Conservation (phyloP, 441 rosid genomes). For the Pelargonium fulgidum region DNA sequence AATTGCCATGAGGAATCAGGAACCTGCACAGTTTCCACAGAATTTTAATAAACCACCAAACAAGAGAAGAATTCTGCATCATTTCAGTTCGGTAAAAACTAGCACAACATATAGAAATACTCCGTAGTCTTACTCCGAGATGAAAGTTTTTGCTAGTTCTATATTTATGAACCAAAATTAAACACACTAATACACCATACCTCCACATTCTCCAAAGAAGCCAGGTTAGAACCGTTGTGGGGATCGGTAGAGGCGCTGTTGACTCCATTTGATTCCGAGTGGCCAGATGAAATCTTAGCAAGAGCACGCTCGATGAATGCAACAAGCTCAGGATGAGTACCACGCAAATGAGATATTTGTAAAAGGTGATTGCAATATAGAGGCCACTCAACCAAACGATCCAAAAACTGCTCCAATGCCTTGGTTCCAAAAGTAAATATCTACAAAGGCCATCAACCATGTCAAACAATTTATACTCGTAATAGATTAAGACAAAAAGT, state of each 20-base stretch:
- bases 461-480: constrained; percentile 9
- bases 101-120: not conserved
- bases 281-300: constrained; percentile 80
- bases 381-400: constrained; percentile 95
- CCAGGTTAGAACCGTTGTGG: constrained; percentile 46
- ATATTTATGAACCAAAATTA: not conserved
- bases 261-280: constrained; percentile 59
- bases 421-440: constrained; percentile 96
- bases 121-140: not conserved
- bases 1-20: constrained; percentile 35
- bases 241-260: constrained; percentile 39
- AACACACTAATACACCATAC: constrained; percentile 26
- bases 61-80: not conserved
- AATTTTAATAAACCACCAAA: no score
- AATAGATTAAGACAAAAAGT: not conserved
- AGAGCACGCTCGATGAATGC: constrained; percentile 84
- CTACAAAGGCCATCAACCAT: constrained; percentile 39
- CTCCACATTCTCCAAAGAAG: constrained; percentile 58
- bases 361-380: constrained; percentile 97
- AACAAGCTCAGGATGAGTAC: constrained; percentile 80
- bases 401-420: constrained; percentile 96
- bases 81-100: not conserved
- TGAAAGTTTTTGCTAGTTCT: not conserved
- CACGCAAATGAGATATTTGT: constrained; percentile 94
- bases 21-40: not conserved